Conservation (phyloP, 352 stramenopile species). For the Paralagenidium karlingii region DNA sequence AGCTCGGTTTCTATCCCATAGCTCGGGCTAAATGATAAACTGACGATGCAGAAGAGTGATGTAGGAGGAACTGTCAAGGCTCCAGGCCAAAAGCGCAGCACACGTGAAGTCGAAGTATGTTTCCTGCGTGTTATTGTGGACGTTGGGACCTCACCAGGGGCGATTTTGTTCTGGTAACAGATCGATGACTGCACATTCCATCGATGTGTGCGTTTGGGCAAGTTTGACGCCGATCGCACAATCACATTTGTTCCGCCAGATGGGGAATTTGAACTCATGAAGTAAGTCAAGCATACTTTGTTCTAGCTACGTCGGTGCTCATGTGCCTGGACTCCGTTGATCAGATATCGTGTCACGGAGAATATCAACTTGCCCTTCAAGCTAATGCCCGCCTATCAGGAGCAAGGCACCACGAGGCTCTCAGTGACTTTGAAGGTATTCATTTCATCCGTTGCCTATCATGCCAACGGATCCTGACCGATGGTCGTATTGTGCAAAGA, state of each 20-base stretch:
- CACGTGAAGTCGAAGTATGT: conserved; percentile 48
- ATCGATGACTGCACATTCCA: conserved; percentile 99
- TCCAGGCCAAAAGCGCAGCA: conserved; percentile 52
- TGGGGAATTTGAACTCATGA: conserved; percentile 98
- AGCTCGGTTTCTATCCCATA: conserved; percentile 1
- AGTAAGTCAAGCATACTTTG: conserved; percentile 26
- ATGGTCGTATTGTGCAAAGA: conserved; percentile 3
- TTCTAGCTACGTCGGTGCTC: background rate
- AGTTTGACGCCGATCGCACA: conserved; percentile 94
- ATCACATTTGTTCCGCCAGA: conserved; percentile 98
- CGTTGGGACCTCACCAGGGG: background rate
- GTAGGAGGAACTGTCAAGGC: conserved; percentile 31
- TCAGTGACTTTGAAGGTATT: conserved; percentile 59
- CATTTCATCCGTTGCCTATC: too few relatives aligned
- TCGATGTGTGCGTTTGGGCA: conserved; percentile 93
- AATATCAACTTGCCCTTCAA: conserved; percentile 98
- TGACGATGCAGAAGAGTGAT: conserved; percentile 94
- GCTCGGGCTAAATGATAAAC: conserved; percentile 97
- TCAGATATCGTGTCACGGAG: conserved; percentile 94
- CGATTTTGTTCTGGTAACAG: conserved; percentile 33
- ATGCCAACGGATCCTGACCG: background rate
- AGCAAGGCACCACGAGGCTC: conserved; percentile 79
- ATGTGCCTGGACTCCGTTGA: background rate
- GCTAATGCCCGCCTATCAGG: conserved; percentile 95
- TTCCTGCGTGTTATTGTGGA: background rate